phyloP scores from a whole-genome alignment of 176 grass and related monocot genomes.

The Aegilops bicornis region DNA sequence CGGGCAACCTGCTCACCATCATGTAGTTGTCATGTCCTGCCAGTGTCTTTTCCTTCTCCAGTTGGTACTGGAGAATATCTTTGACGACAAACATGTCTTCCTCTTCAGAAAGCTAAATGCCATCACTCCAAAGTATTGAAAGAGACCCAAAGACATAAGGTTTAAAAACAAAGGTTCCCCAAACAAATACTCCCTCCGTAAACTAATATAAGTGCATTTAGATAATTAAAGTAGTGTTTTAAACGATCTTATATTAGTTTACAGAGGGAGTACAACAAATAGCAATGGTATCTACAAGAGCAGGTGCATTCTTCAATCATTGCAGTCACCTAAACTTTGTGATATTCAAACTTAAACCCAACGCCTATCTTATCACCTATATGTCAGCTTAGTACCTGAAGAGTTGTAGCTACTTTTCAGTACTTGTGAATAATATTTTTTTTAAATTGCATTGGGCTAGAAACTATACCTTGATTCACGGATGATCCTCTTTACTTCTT shows the following conservation, averaged over 20 bases:
- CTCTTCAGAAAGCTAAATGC: conserved; percentile 23
- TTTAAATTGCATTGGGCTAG: neutral
- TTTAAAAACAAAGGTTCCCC: neutral
- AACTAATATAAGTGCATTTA: too few relatives aligned
- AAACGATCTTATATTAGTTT: too few relatives aligned
- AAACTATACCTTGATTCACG: conserved; percentile 45
- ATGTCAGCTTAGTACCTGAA: conserved; percentile 6
- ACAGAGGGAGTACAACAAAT: too few relatives aligned
- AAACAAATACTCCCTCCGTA: conserved; percentile 5
- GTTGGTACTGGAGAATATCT: conserved; percentile 44
- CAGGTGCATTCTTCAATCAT: neutral
- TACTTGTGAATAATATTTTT: neutral
- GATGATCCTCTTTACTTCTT: conserved; percentile 49
- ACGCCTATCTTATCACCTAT: conserved; percentile 21
- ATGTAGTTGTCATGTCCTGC: conserved; percentile 35
- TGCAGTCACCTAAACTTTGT: neutral
- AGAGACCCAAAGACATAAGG: neutral
- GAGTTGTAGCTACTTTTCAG: neutral
- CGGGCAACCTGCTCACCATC: conserved; percentile 8
- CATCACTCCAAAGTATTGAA: conserved; percentile 30
- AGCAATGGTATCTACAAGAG: neutral
- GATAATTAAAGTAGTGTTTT: too few relatives aligned
- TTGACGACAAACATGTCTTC: conserved; percentile 32
- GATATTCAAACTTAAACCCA: neutral
- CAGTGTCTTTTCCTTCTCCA: conserved; percentile 23